A percentile compares a stretch with the other conserved stretches of the same genome.
phyloP scores from a whole-genome alignment of 495 filamentous ascomycete species.

The Daldinia vernicosa region DNA sequence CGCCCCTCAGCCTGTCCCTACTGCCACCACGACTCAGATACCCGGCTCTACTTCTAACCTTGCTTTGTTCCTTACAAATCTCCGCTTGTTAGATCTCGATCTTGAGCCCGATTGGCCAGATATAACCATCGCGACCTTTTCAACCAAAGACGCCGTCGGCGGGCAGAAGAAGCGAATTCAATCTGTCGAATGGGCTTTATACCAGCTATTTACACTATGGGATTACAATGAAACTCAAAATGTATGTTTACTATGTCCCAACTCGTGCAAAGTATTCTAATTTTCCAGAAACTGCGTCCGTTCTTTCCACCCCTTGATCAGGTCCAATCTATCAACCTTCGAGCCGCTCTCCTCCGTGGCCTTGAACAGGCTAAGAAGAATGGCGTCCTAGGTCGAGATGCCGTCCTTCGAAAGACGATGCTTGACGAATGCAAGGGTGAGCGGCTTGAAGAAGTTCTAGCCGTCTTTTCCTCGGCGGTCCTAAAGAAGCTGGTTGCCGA shows the following conservation, averaged over 20 bases:
- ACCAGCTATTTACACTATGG: constrained; percentile 82
- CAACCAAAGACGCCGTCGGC: constrained; percentile 69
- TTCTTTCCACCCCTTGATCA: constrained; percentile 90
- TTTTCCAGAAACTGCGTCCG: constrained; percentile 77
- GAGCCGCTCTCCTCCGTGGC: constrained; percentile 80
- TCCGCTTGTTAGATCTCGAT: constrained; percentile 82
- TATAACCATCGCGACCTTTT: constrained; percentile 70
- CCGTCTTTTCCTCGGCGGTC: constrained; percentile 80
- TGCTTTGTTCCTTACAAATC: constrained; percentile 79
- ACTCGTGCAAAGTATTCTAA: constrained; percentile 13
- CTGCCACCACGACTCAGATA: constrained; percentile 32
- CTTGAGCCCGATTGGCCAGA: constrained; percentile 77
- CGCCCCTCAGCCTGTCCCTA: constrained; percentile 38
- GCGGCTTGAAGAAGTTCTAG: constrained; percentile 79
- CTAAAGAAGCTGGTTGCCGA: constrained; percentile 71
- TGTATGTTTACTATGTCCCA: constrained; percentile 55
- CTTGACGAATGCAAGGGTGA: constrained; percentile 91
- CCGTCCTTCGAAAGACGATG: constrained; percentile 85
- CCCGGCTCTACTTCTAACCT: constrained; percentile 59
- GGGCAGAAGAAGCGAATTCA: constrained; percentile 82
- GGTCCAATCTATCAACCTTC: constrained; percentile 86
- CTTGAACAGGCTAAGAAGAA: constrained; percentile 86
- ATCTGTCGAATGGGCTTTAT: constrained; percentile 84
- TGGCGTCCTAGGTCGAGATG: constrained; percentile 79
- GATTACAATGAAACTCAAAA: constrained; percentile 75